Evolutionary conservation across 164 flowering plant genomes (phyloP), one percentile per base, ranked within the genome.

Genomic region (Berberis vulgaris): DNA sequence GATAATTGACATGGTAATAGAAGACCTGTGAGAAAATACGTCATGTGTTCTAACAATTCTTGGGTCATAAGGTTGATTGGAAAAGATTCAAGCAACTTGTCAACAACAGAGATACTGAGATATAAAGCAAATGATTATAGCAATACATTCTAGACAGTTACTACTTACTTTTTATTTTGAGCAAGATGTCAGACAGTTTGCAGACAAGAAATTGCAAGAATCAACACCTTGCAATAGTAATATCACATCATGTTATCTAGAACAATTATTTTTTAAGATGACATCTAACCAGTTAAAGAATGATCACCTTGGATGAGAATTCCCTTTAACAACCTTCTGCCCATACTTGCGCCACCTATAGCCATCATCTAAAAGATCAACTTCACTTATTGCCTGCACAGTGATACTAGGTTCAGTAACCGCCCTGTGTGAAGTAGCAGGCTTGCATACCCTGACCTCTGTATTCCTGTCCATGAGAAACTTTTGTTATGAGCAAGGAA

Each of bases 331-430:
- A 69, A 91, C 92, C 72, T 94, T 94, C 82, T 94, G 96, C 50
- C 98, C 98, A 72, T 94, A 94, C 70, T 94, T 94, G 76, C 98
- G 88, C 98, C 98, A 94, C 69, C 89, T 81, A 70, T 82, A 94
- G 13, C 98, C 98, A 75, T 94, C 98, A 80, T 94, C 98, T 74
- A 94, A 77, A 55, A 94, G 88, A 80, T 94, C 97, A 74, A 94
- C 96, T 71, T 91, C 97, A 77, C 97, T 94, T 72, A 87, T 87
- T 41, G 97, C 91, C 77, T 94, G 97, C 70, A 94, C 92, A 70
- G 91, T 79, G 59, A 94, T 88, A 76, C 77, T 88, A 40, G 96
- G 81, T 67, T 93, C 97, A 42, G 91, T 72, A 7, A 90, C 81
- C 13, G 94, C 85, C 69, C 72, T 82, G 64, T 81, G 90, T 6